Percentiles rank a stretch among this genome's conserved stretches.
Evolutionary conservation across 352 stramenopile species (phyloP).

Genomic region (Globisporangium emineosum): DNA sequence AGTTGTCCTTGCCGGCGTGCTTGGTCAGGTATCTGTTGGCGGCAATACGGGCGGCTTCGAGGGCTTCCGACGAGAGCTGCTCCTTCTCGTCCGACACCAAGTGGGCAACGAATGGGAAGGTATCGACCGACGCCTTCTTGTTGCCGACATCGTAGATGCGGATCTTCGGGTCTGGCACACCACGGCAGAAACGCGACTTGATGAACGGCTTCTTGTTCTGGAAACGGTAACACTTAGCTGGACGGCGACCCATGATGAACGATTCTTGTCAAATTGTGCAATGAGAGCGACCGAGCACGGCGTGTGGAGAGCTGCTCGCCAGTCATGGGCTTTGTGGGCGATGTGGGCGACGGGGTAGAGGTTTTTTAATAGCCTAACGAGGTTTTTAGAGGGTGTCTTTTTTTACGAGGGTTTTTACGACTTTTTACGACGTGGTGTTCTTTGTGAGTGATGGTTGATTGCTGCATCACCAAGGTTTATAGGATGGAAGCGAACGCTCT

Average conservation of each 20-base stretch:
- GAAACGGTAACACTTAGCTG: conserved; percentile 99
- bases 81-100: conserved; percentile 94
- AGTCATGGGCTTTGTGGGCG: neutral
- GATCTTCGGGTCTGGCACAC: conserved; percentile 97
- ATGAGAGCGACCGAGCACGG: neutral
- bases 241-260: conserved; percentile 66
- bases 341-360: neutral
- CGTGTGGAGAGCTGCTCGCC: conserved; percentile 5
- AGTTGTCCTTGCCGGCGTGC: conserved; percentile 97
- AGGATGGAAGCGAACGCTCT: neutral
- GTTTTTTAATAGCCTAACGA: neutral
- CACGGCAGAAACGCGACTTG: conserved; percentile 99
- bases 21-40: conserved; percentile 99
- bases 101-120: conserved; percentile 99
- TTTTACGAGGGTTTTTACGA: neutral
- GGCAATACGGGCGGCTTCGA: conserved; percentile 98
- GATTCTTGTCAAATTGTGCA: conserved; percentile 17
- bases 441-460: conserved; percentile 9
- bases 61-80: conserved; percentile 95
- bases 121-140: conserved; percentile 97
- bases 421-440: neutral
- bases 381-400: neutral
- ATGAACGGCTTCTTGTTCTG: conserved; percentile 99
- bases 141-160: conserved; percentile 99
- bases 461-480: conserved; percentile 3